Conservation (phyloP, 139 green algal species). For the Tetraselmis striata region DNA sequence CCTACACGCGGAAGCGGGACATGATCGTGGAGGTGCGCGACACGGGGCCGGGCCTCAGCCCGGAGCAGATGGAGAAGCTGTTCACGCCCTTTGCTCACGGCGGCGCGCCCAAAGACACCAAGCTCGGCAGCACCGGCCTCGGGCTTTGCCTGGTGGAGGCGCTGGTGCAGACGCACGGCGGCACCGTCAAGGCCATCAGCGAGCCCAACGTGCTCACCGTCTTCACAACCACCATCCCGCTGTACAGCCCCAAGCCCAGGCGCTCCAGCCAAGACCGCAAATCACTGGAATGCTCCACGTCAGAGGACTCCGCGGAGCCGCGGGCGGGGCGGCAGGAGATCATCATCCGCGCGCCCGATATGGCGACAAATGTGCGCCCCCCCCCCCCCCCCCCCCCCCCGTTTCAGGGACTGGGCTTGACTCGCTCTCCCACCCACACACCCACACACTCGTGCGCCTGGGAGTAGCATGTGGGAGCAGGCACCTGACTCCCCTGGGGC, state of each 20-base stretch:
- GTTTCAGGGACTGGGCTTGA: no score
- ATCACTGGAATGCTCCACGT: no score
- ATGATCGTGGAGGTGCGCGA: neutral
- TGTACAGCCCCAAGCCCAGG: neutral
- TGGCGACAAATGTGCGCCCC: no score
- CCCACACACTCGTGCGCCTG: no score
- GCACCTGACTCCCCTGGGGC: no score
- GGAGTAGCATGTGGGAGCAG: no score
- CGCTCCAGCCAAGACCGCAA: neutral
- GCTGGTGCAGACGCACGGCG: neutral
- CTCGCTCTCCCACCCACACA: no score
- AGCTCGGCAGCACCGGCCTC: neutral
- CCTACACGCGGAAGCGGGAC: slow-evolving; percentile 1
- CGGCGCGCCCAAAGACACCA: neutral
- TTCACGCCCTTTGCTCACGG: neutral
- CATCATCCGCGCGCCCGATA: neutral
- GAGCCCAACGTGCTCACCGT: neutral
- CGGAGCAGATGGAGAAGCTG: neutral
- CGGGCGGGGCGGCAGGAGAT: neutral
- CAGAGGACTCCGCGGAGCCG: neutral
- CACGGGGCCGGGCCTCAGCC: neutral
- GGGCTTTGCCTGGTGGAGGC: neutral
- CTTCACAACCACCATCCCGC: neutral
- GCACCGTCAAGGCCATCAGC: neutral
- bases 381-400: no score